Evolutionary conservation across 2,329 filamentous ascomycete species (phyloP), one percentile per base, ranked within the genome.

Genomic region (Cadophora malorum): DNA sequence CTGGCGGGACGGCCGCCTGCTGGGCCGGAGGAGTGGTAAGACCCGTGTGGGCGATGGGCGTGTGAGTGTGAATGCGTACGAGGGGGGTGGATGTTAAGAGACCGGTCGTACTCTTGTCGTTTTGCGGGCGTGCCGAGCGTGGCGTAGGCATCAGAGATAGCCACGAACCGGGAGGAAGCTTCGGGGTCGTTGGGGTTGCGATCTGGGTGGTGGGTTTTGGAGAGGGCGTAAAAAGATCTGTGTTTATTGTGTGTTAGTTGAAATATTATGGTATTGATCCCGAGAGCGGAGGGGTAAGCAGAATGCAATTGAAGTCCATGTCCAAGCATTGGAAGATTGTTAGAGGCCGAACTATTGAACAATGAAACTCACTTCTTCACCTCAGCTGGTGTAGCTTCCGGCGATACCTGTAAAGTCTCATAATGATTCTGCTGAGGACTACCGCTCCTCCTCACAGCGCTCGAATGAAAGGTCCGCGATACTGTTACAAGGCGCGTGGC

Each of bases 171-270:
- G 67, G 87, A 82, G 4, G 89, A 84, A 70, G 94, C 91, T 67
- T 81, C 78, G 4, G 92, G 91, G 80, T 97, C 91, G 74, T 86
- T 78, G 69, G 86, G 92, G 83, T 98, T 96, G 78, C 90, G 89
- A 84, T 99, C 96, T 0, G 96, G 96, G 80, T 99, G 96, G 85
- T 97, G 91, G 64, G 86, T 82, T 81, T 97, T 97, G 77, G 94
- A 97, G 78, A 98, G 91, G 69, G 86, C 81, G 85, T 97, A 98
- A 86, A 97, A 99, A 73, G 88, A 88, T 75, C 87, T 90, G 67
- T 33, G 35, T 19, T 33, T 35, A n/a, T 47, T 67, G 5, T 41
- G 49, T 23, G 38, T 67, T 61, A 66, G 61, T 47, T 53, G 23
- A 66, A 55, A 49, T 49, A 19, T 49, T 45, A 25, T 31, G 16